phyloP scores from a whole-genome alignment of 306 rosid species.

The Begonia masoniana region DNA sequence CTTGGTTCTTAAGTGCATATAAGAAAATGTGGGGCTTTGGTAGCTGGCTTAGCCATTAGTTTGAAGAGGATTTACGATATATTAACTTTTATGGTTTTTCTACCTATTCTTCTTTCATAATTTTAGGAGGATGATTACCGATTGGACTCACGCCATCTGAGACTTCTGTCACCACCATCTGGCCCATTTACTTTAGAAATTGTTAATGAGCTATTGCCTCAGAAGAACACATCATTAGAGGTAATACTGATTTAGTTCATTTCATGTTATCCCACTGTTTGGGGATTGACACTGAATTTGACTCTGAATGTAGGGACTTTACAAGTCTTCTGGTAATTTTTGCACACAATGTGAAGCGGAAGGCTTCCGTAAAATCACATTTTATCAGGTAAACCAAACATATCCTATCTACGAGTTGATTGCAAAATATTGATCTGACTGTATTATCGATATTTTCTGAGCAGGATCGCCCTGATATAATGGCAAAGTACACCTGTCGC shows the following conservation, averaged over 20 bases:
- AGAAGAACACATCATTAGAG: constrained; percentile 88
- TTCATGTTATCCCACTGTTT: neutral
- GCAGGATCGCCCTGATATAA: constrained; percentile 97
- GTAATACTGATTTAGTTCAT: constrained; percentile 21
- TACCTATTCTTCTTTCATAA: neutral
- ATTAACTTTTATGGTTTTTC: too few species aligned
- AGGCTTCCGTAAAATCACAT: constrained; percentile 94
- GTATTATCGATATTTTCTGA: constrained; percentile 19
- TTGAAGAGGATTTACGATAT: too few species aligned
- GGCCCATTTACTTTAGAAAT: constrained; percentile 67
- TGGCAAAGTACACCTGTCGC: constrained; percentile 85
- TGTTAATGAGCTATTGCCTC: constrained; percentile 59
- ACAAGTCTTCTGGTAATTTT: constrained; percentile 87
- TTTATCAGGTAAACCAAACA: constrained; percentile 44
- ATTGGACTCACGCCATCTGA: constrained; percentile 65
- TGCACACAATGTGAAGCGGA: constrained; percentile 99
- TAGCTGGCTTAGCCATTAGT: too few species aligned
- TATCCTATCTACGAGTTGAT: neutral
- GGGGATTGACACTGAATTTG: constrained; percentile 12
- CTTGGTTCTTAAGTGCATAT: neutral
- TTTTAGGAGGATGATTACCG: constrained; percentile 55
- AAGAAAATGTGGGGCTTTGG: too few species aligned
- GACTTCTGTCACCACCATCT: constrained; percentile 53
- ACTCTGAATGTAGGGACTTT: constrained; percentile 62
- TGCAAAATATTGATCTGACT: constrained; percentile 5